phyloP scores from a whole-genome alignment of 2,329 filamentous ascomycete species.

The Penicillium palitans region DNA sequence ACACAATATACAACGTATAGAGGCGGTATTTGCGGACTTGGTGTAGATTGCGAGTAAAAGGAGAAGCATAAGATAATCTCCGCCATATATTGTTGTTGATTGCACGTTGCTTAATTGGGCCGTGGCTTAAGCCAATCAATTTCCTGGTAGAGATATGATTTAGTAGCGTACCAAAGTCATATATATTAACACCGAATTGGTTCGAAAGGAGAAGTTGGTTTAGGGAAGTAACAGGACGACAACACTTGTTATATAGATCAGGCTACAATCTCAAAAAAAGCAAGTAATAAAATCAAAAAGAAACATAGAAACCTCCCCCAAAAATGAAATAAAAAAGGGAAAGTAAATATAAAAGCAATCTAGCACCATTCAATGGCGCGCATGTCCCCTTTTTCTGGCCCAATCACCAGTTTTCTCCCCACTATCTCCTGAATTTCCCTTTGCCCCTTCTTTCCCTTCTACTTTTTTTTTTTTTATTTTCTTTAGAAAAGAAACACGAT shows the following conservation, averaged over 20 bases:
- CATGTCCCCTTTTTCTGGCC: slow-evolving; percentile 12
- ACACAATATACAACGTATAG: not conserved
- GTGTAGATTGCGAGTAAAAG: not conserved
- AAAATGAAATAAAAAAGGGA: not conserved
- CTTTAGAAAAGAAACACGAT: not conserved
- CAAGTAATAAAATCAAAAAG: too few relatives aligned
- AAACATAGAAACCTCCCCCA: not conserved
- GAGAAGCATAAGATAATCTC: not conserved
- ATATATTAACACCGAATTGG: slow-evolving; percentile 8
- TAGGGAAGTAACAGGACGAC: too few relatives aligned
- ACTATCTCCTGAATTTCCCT: slow-evolving; percentile 17
- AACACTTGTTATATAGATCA: not conserved
- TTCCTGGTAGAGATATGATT: not conserved
- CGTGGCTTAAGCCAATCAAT: slow-evolving; percentile 18
- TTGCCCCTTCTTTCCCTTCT: slow-evolving; percentile 13
- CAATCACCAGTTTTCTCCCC: slow-evolving; percentile 14
- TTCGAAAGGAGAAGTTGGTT: not conserved
- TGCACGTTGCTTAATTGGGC: slow-evolving; percentile 11
- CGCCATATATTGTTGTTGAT: not conserved
- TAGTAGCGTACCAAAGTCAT: slow-evolving; percentile 24
- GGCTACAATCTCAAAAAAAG: too few relatives aligned
- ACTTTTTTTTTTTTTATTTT: not conserved
- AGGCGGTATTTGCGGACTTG: not conserved
- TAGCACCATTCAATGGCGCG: not conserved
- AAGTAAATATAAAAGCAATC: slow-evolving; percentile 4